These are phyloP conservation scores for Gynostemma pentaphyllum DNA, from an alignment of 306 rosid genomes.

Conservation along the genomic window DNA sequence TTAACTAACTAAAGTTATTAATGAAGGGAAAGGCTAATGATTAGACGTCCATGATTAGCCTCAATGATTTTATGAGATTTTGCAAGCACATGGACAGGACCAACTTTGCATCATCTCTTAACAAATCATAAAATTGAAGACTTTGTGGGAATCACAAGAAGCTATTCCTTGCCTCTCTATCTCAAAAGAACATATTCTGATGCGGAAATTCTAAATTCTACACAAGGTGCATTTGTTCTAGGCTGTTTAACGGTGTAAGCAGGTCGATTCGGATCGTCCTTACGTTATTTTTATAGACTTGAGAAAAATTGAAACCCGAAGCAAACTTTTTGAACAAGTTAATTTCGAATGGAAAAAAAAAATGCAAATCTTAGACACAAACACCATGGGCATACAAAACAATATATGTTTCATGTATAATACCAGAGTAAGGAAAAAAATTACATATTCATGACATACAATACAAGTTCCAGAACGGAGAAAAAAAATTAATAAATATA, in stretches of 20 bases:
- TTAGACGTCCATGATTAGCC: too few relatives aligned
- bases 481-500: constrained; percentile 44
- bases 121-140: too few relatives aligned
- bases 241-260: too few relatives aligned
- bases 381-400: background rate
- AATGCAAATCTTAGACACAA: background rate
- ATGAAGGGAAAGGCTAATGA: too few relatives aligned
- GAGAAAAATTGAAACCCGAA: too few relatives aligned
- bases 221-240: too few relatives aligned
- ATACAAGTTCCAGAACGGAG: constrained; percentile 14
- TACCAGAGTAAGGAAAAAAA: background rate
- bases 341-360: background rate
- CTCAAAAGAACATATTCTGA: background rate
- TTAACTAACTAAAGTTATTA: too few relatives aligned
- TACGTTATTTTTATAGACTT: too few relatives aligned
- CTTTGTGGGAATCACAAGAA: background rate
- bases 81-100: constrained; percentile 1
- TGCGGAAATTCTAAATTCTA: background rate
- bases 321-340: background rate
- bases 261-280: too few relatives aligned
- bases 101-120: too few relatives aligned
- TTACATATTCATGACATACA: constrained; percentile 2
- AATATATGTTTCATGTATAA: background rate
- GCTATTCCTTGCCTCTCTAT: background rate
- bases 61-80: too few relatives aligned